phyloP scores from a whole-genome alignment of 2,329 filamentous ascomycete genomes.

The Cucurbitaria berberidis region DNA sequence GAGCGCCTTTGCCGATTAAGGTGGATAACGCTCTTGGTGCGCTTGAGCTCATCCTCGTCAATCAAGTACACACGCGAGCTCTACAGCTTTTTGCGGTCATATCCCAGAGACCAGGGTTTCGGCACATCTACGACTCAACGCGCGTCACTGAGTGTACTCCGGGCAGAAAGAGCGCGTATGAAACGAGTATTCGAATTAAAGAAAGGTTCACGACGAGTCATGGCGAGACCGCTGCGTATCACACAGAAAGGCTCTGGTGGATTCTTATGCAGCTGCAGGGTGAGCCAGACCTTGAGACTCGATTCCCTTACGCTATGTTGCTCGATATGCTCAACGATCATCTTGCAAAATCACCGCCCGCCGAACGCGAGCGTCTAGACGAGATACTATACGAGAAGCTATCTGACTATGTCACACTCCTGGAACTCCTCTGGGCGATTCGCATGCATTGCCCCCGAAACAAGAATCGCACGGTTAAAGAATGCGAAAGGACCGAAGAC shows the following conservation, averaged over 20 bases:
- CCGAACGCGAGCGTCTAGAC: constrained; percentile 17
- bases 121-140: neutral
- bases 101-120: constrained; percentile 17
- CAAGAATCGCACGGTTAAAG: neutral
- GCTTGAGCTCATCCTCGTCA: constrained; percentile 14
- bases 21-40: constrained; percentile 15
- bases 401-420: constrained; percentile 14
- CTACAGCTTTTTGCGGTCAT: constrained; percentile 12
- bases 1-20: constrained; percentile 10
- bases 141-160: neutral
- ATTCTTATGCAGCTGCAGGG: constrained; percentile 14
- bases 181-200: no score
- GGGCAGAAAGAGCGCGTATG: no score
- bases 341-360: constrained; percentile 1
- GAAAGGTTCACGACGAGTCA: no score
- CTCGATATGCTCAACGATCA: constrained; percentile 22
- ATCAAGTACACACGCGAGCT: constrained; percentile 1
- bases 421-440: constrained; percentile 16
- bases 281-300: constrained; percentile 7
- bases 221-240: neutral
- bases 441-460: constrained; percentile 17
- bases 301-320: constrained; percentile 13
- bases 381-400: constrained; percentile 20
- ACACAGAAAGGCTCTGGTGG: constrained; percentile 15
- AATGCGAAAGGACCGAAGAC: constrained; percentile 10